These are phyloP conservation scores for Pseudonectria buxi DNA, from an alignment of 2,329 filamentous ascomycete genomes.

Conservation along the genomic window DNA sequence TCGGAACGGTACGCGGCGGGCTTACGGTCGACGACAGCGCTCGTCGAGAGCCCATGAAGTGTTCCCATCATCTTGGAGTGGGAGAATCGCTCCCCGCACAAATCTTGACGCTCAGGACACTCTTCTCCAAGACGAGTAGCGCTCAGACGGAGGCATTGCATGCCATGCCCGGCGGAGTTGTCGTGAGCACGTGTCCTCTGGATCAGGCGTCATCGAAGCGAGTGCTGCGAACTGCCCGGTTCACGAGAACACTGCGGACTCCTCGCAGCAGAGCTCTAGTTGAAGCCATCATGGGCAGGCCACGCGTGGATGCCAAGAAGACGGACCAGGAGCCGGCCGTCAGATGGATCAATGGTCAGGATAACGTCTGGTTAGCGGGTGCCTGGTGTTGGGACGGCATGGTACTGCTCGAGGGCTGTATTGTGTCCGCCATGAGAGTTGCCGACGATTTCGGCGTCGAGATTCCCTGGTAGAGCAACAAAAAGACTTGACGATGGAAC, in stretches of 20 bases:
- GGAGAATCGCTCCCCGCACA: slow-evolving; percentile 21
- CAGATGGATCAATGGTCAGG: slow-evolving; percentile 46
- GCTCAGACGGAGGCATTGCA: slow-evolving; percentile 46
- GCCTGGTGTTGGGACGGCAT: slow-evolving; percentile 62
- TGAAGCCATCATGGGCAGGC: slow-evolving; percentile 35
- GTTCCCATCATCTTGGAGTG: slow-evolving; percentile 22
- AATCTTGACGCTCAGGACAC: slow-evolving; percentile 29
- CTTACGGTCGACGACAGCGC: slow-evolving; percentile 7
- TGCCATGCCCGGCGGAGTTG: slow-evolving; percentile 40
- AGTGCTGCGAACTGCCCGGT: slow-evolving; percentile 38
- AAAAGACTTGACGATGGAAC: slow-evolving; percentile 2
- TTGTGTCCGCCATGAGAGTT: slow-evolving; percentile 51
- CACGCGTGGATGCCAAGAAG: slow-evolving; percentile 5
- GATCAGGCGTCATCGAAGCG: slow-evolving; percentile 30
- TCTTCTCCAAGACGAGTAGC: slow-evolving; percentile 19
- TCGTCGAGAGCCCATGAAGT: slow-evolving; percentile 6
- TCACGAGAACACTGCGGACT: slow-evolving; percentile 47
- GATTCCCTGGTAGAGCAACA: slow-evolving; percentile 28
- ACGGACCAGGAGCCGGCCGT: not conserved
- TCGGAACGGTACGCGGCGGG: slow-evolving; percentile 2
- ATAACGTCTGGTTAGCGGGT: slow-evolving; percentile 48
- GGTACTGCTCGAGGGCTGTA: slow-evolving; percentile 55
- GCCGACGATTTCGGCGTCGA: slow-evolving; percentile 45
- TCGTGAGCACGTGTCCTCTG: slow-evolving; percentile 48
- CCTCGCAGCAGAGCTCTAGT: slow-evolving; percentile 40